Evolutionary conservation across 768 basidiomycete genomes (phyloP), one percentile per base, ranked within the genome.

Genomic region (Clavaria fumosa): DNA sequence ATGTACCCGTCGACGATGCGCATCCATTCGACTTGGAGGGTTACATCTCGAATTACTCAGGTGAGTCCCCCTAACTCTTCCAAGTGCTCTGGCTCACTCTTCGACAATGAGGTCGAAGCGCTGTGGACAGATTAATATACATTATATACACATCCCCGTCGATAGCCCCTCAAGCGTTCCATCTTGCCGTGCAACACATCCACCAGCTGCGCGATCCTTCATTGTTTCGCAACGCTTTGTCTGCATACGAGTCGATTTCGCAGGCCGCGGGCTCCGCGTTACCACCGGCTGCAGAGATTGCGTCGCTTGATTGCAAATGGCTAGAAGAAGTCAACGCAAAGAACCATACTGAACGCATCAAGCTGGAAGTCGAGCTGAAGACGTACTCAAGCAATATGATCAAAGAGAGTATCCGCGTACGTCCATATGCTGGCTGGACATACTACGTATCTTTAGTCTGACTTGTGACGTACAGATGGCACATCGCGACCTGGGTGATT

Each of bases 381-480:
- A 85, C 81, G 7, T 96, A 96, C 52, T 69, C 77, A 45, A 90
- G 84, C 49, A 97, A 95, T 54, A 80, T 96, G 78, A 95, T 97
- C 66, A 97, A 95, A 59, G 93, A 97, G 68, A 90, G 85, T 66
- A 91, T 95, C 48, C 66, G 93, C 50, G 89, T 93, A 53, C 52
- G 69, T 62, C 15, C 31, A 26, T 12, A 4, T 12, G 3, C 14
- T 9, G 12, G 23, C 22, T 28, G 12, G 5, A 12, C 12, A 12
- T n/a, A 31, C 33, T 38, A 7, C 22, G 33, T 28, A 33, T 19
- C 22, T 33, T 15, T 26, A 26, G 0, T 32, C 17, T 21, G 42
- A 24, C 41, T n/a, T 12, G 23, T 20, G 6, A 11, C 12, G 19
- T 9, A n/a, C 53, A 90, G 86, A 86, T 93, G 85, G 83, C 74